A percentile compares a stretch with the other conserved stretches of the same genome.
These are phyloP conservation scores for Monosporozyma yasuniensis DNA, from an alignment of 805 yeast genomes.

Conservation along the genomic window DNA sequence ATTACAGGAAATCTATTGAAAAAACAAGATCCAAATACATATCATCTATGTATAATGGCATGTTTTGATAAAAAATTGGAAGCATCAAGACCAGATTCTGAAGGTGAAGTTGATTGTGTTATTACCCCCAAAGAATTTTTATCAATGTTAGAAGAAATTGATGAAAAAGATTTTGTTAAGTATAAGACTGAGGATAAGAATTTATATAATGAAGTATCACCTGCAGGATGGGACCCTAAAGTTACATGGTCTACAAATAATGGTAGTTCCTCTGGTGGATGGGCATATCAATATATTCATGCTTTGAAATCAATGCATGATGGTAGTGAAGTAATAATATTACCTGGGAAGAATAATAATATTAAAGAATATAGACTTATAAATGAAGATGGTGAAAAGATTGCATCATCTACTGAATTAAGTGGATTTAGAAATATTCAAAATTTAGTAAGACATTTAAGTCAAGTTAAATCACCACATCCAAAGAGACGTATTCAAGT, in stretches of 20 bases:
- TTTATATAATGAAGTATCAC: conserved; percentile 11
- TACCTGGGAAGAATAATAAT: conserved; percentile 70
- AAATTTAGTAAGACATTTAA: conserved; percentile 77
- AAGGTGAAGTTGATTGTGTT: conserved; percentile 82
- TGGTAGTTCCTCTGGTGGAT: conserved; percentile 89
- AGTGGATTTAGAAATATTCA: conserved; percentile 95
- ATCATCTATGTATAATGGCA: conserved; percentile 88
- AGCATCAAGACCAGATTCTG: conserved; percentile 74
- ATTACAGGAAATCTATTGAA: conserved; percentile 78
- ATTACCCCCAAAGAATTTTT: conserved; percentile 83
- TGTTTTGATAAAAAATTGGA: conserved; percentile 95
- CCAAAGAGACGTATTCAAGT: conserved; percentile 19
- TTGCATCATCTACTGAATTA: conserved; percentile 57
- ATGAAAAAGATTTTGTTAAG: conserved; percentile 35
- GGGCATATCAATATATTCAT: conserved; percentile 57
- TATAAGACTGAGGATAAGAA: conserved; percentile 4
- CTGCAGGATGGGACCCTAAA: conserved; percentile 29
- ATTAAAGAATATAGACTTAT: conserved; percentile 58
- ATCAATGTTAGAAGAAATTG: conserved; percentile 43
- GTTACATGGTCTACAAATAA: conserved; percentile 63
- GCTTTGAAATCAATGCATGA: conserved; percentile 20
- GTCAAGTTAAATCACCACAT: conserved; percentile 7
- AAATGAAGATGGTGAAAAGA: conserved; percentile 27
- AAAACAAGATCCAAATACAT: conserved; percentile 36
- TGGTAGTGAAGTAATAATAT: conserved; percentile 25